These are phyloP conservation scores for Penicillium flavigenum DNA, from an alignment of 495 filamentous ascomycete genomes.

Conservation along the genomic window DNA sequence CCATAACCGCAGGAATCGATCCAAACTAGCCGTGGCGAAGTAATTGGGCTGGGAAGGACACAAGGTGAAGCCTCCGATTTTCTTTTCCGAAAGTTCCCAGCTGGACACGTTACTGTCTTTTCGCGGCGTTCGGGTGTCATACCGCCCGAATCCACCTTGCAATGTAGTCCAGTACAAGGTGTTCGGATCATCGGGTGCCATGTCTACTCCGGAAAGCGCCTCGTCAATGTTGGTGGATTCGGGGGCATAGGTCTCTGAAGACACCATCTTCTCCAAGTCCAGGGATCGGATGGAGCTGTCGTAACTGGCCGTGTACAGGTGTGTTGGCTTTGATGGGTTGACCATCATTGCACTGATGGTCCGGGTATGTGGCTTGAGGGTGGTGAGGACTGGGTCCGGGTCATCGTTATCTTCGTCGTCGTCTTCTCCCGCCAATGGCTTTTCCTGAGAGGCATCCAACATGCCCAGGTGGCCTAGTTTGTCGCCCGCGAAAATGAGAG, in stretches of 20 bases:
- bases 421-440: slow-evolving; percentile 56
- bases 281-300: slow-evolving; percentile 89
- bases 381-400: slow-evolving; percentile 71
- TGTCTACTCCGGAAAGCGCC: slow-evolving; percentile 78
- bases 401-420: slow-evolving; percentile 64
- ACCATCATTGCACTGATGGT: slow-evolving; percentile 86
- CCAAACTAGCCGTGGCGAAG: slow-evolving; percentile 86
- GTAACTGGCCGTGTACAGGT: slow-evolving; percentile 84
- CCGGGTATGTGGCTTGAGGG: slow-evolving; percentile 83
- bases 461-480: slow-evolving; percentile 92
- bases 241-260: slow-evolving; percentile 77
- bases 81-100: slow-evolving; percentile 83
- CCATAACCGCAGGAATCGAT: slow-evolving; percentile 88
- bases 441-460: slow-evolving; percentile 82
- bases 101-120: slow-evolving; percentile 52
- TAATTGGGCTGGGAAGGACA: slow-evolving; percentile 76
- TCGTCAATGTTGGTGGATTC: slow-evolving; percentile 64
- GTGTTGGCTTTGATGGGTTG: slow-evolving; percentile 62
- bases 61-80: slow-evolving; percentile 90
- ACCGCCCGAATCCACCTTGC: slow-evolving; percentile 71
- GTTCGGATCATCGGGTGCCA: slow-evolving; percentile 67
- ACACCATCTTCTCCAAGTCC: slow-evolving; percentile 75
- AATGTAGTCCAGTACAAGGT: slow-evolving; percentile 85
- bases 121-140: slow-evolving; percentile 66
- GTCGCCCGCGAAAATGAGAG: slow-evolving; percentile 91